Conservation (phyloP, 148 eudicot genomes). For the Rhododendron molle region DNA sequence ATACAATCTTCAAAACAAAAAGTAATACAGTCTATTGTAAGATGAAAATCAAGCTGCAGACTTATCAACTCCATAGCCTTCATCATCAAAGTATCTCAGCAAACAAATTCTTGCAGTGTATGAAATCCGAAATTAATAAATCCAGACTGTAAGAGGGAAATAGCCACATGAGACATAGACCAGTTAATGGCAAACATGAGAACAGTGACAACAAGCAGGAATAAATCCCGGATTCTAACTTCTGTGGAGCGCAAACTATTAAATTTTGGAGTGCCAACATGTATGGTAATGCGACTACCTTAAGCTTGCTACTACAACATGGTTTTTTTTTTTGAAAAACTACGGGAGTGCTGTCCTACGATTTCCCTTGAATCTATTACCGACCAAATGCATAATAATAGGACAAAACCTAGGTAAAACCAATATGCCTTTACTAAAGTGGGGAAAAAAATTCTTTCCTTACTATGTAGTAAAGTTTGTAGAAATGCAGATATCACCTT, state of each 20-base stretch:
- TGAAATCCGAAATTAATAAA: not conserved
- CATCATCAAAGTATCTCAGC: not conserved
- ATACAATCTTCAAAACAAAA: not conserved
- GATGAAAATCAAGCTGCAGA: not conserved
- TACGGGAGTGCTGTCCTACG: not conserved
- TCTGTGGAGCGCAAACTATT: not conserved
- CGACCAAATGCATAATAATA: not conserved
- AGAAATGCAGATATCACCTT: no score
- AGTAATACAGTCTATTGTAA: not conserved
- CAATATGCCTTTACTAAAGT: not conserved
- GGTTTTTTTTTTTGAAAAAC: not conserved
- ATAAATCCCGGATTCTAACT: not conserved
- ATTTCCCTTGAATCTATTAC: not conserved
- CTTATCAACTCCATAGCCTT: not conserved
- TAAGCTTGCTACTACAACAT: not conserved
- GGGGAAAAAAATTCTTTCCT: not conserved
- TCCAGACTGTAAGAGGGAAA: not conserved
- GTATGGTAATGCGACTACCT: not conserved
- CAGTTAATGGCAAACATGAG: not conserved
- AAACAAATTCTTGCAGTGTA: not conserved
- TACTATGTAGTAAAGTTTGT: not conserved
- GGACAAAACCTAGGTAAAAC: not conserved
- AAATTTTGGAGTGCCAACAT: not conserved
- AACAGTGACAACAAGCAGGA: not conserved
- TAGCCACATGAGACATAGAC: not conserved